Evolutionary conservation across 257 asterid species (phyloP), one percentile per base, ranked within the genome.

Genomic region (Fraxinus pennsylvanica): DNA sequence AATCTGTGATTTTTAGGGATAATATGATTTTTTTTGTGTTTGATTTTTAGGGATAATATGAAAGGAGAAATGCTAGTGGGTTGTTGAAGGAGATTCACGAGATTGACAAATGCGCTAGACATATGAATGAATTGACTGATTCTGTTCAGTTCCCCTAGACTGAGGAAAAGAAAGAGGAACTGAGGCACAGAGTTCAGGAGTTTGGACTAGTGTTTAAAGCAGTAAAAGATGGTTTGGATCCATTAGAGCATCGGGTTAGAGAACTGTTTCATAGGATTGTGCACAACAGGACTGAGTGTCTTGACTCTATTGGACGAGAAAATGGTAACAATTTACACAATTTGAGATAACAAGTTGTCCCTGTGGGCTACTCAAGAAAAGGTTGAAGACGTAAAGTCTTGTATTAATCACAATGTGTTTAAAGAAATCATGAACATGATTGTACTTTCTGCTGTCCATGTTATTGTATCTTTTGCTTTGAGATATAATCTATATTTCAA

Each of bases 231-330:
- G 80, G 79, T 4, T 68, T 81, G 30, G 79, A 77, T 35, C 78
- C 79, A 0, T 68, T 82, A 73, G 85, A 82, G 63, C 69, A 77
- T 52, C 80, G 61, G 63, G 71, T 82, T 10, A 79, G 85, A 72
- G 75, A 82, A 78, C 80, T 82, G 38, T 82, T 82, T 30, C 80
- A 72, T 39, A 74, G 45, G 78, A 82, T 82, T 43, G 82, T 82
- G 57, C 79, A 80, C 15, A 74, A 77, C 80, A 63, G 85, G 59
- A 79, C 74, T 0, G 82, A 82, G 68, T 80, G 85, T 6, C 82
- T 82, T 3, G 75, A 71, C 13, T 69, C 84, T 30, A 32, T 81
- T 10, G 81, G 81, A 17, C 33, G 72, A 80, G 65, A 68, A 14
- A 80, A 41, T 35, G 47, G 7, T 14, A 4, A 66, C n/a, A 15